These are phyloP conservation scores for Camellia japonica DNA, from an alignment of 148 eudicot species.

Conservation along the genomic window DNA sequence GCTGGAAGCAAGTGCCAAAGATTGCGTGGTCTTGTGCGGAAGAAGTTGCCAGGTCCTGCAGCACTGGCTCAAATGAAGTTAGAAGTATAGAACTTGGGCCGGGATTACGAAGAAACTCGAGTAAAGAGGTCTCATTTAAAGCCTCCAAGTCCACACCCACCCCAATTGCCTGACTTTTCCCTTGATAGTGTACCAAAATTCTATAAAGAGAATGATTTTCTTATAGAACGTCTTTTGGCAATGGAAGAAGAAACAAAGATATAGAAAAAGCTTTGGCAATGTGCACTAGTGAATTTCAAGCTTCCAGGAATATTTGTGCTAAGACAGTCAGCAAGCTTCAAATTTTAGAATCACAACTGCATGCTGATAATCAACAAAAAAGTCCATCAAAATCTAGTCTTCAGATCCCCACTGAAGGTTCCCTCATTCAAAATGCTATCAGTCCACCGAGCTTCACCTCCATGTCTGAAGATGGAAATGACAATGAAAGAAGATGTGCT, in stretches of 20 bases:
- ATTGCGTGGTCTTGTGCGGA: slow-evolving; percentile 86
- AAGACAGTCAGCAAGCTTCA: no score
- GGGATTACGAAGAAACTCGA: slow-evolving; percentile 73
- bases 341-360: no score
- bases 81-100: slow-evolving; percentile 85
- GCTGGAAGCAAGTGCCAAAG: slow-evolving; percentile 94
- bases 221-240: no score
- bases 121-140: no score
- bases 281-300: no score
- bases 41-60: slow-evolving; percentile 99
- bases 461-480: slow-evolving; percentile 84
- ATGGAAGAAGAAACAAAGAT: no score
- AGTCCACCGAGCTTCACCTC: slow-evolving; percentile 69
- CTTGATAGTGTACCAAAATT: no score
- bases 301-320: no score
- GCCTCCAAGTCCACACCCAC: no score
- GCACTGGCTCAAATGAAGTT: slow-evolving; percentile 99
- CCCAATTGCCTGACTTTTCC: no score
- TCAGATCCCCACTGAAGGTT: slow-evolving; percentile 30
- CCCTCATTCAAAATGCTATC: slow-evolving; percentile 43
- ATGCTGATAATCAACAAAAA: slow-evolving; percentile 29
- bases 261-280: no score
- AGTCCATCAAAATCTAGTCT: slow-evolving; percentile 27
- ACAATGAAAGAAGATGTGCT: slow-evolving; percentile 67
- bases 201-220: no score